Conservation (phyloP, 2,329 filamentous ascomycete species). For the Cercospora sp. region DNA sequence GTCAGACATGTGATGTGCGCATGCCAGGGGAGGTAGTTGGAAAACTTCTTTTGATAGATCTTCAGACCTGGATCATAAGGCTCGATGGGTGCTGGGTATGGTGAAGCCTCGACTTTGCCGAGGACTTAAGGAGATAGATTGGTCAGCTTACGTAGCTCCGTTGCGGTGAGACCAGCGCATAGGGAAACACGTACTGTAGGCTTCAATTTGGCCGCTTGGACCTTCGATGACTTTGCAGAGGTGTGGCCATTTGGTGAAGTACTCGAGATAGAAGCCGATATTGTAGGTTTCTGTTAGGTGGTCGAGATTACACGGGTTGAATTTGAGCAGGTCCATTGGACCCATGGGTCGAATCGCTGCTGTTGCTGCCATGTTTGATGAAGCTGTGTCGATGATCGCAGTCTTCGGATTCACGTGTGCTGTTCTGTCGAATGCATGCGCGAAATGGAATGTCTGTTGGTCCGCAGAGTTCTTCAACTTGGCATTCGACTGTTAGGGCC, state of each 20-base stretch:
- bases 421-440: background rate
- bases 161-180: background rate
- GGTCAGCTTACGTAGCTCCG: background rate
- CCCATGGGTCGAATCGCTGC: slow-evolving; percentile 75
- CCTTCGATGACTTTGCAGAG: slow-evolving; percentile 92
- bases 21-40: slow-evolving; percentile 96
- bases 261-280: slow-evolving; percentile 91
- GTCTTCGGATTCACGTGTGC: background rate
- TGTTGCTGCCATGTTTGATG: slow-evolving; percentile 1
- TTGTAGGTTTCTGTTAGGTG: slow-evolving; percentile 98
- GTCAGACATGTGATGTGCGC: slow-evolving; percentile 96
- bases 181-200: slow-evolving; percentile 70
- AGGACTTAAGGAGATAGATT: slow-evolving; percentile 63
- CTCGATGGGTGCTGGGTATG: slow-evolving; percentile 71
- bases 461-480: background rate
- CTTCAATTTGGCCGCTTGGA: slow-evolving; percentile 81
- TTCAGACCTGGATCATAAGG: slow-evolving; percentile 62
- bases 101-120: slow-evolving; percentile 84
- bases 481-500: background rate
- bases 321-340: slow-evolving; percentile 78
- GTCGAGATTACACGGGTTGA: slow-evolving; percentile 94
- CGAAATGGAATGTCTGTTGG: background rate
- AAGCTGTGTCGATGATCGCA: background rate
- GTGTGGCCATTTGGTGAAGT: slow-evolving; percentile 92
- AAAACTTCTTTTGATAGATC: slow-evolving; percentile 43